Base-by-base conservation (phyloP, 2,329 filamentous ascomycete genomes). In the Colletotrichum trifolii region DNA sequence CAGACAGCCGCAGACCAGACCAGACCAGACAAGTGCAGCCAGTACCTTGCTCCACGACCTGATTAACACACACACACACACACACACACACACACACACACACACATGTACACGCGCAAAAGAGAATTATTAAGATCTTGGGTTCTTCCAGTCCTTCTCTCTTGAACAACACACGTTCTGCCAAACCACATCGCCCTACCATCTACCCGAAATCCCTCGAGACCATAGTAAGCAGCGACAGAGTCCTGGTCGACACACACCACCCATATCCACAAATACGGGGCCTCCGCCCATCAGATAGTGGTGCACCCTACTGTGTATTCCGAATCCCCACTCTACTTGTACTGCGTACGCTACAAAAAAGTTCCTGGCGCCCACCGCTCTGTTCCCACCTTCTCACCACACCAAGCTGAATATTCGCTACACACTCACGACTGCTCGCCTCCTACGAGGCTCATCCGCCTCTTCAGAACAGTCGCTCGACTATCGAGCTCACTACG, bases 311-410 rank as follows among this genome's bases (percentile, higher is more conserved):
- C 59, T 57, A 25, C 25, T 25, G 25, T 25, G 25, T 25, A 25
- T 25, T 58, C 57, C 58, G 42, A 34, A 53, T 65, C 64, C 52
- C 67, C 65, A 61, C 60, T 47, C 63, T 62, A 36, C 47, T 33
- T 53, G 63, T 59, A 15, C 54, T 65, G 58, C 42, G 42, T 67
- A 25, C 25, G 25, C 25, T 25, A 68, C 67, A 69, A 69, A 69
- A 66, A 69, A 69, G 67, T 69, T 69, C 45, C 67, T 54, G n/a
- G 50, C 58, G 60, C 67, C 67, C 67, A 66, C 65, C 50, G 38
- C 46, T 17, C 39, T 39, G 39, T 56, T 62, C 47, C 52, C 17
- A 50, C 58, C 42, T 45, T 34, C 38, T 63, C 64, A 53, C 46
- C 46, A 58, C 54, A 46, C 35, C 45, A 43, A 25, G 12, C 15